A percentile compares a stretch with the other conserved stretches of the same genome.
Evolutionary conservation across 179 eudicot genomes (phyloP).

Genomic region (Pouteria campechiana): DNA sequence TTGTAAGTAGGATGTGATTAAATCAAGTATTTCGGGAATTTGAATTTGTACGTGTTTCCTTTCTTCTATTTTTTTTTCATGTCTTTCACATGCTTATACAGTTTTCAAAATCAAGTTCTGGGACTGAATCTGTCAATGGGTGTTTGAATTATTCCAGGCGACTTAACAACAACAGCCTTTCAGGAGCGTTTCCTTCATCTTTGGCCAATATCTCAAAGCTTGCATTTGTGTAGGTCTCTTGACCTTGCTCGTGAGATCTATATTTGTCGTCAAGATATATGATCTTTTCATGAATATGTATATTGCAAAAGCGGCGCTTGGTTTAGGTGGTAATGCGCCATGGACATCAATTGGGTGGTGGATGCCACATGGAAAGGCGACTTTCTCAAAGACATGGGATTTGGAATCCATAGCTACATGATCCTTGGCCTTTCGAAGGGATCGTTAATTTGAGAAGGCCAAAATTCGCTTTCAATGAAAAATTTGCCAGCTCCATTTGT

Average conservation of each 20-base stretch:
- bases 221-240: constrained; percentile 41
- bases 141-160: constrained; percentile 28
- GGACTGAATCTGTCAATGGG: background rate
- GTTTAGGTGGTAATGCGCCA: no score
- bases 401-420: no score
- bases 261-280: no score
- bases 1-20: constrained; percentile 29
- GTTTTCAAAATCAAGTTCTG: background rate
- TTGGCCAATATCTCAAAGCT: constrained; percentile 63
- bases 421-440: no score
- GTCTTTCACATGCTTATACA: background rate
- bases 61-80: background rate
- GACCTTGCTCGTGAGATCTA: background rate
- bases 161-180: constrained; percentile 68
- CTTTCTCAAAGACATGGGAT: no score
- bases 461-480: no score
- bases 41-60: background rate
- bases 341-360: no score
- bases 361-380: no score
- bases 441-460: no score
- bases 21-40: background rate
- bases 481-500: no score
- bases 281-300: background rate
- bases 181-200: constrained; percentile 46
- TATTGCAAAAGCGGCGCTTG: no score